Conservation (phyloP, 331 rosid species). For the Telfairia occidentalis region DNA sequence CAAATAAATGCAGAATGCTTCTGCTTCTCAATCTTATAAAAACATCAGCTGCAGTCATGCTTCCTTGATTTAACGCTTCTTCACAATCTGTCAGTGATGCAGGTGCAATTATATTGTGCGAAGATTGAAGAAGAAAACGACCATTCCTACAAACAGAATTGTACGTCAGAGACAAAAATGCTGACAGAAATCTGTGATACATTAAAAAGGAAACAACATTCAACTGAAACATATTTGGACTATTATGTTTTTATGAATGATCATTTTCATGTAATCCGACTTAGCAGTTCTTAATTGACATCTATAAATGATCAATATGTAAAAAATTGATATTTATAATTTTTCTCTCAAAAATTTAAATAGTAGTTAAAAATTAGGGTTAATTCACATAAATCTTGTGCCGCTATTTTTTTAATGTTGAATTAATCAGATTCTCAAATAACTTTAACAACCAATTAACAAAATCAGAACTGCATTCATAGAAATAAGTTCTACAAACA, state of each 20-base stretch:
- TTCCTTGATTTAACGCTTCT: conserved; percentile 93
- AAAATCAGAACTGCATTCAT: neutral
- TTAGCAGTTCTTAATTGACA: neutral
- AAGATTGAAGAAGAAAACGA: conserved; percentile 78
- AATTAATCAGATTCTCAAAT: neutral
- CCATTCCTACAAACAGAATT: conserved; percentile 66
- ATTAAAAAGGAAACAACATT: neutral
- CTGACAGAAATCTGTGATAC: neutral
- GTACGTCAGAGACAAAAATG: neutral
- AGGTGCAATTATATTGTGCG: conserved; percentile 51
- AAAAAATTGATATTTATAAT: neutral
- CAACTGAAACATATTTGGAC: neutral
- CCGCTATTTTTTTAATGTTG: neutral
- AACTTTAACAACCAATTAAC: neutral
- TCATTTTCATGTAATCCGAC: neutral
- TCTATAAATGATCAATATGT: no score
- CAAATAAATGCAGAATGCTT: conserved; percentile 82
- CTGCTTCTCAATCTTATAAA: conserved; percentile 81
- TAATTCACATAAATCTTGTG: neutral
- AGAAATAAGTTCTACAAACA: neutral
- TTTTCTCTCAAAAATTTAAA: neutral
- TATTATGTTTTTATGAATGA: neutral
- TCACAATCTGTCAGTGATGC: conserved; percentile 64
- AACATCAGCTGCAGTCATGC: conserved; percentile 69
- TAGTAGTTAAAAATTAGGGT: neutral